Evolutionary conservation across 1,284 basidiomycete species (phyloP), one percentile per base, ranked within the genome.

Genomic region (Tremellales sp.): DNA sequence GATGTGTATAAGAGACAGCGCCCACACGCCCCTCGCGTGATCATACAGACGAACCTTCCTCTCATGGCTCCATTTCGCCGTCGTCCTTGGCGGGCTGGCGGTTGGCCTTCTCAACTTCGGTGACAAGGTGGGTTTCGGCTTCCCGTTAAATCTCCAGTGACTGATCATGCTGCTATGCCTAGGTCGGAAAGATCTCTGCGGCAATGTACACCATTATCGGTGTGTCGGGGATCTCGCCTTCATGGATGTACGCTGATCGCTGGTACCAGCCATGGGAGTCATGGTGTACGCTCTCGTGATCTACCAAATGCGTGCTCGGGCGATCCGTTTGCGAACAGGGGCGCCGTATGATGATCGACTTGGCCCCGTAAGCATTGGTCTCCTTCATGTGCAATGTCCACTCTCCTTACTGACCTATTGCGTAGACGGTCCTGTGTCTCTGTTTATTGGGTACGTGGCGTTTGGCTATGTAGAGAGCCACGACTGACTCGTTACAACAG

Each of bases 31-130:
- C 12, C 28, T 18, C 22, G 22, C 34, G 16, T 36, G 34, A 36
- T 21, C 34, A 28, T 8, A 24, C 50, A 70, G 66, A 59, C 74
- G 76, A 48, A 94, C 92, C 3, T 97, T 95, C 74, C 78, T 97
- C 39, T 93, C 90, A 79, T 95, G 92, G 92, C 79, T 93, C 50
- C 88, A 93, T 73, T 93, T 93, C 70, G 90, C 91, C 28, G 89
- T 97, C 71, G 88, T 95, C 49, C 82, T 95, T 13, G 92, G 92
- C 36, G 77, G 92, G 52, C 79, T 97, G 36, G 87, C 91, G 1
- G 89, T 97, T n/a, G 93, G 93, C n/a, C 75, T 97, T 52, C 78
- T 97, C 58, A 97, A 95, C 74, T 97, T 97, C 75, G 92, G 92
- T 53, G 92, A 97, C 73, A 87, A 86, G 78, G 88, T 85, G 46